Evolutionary conservation across 371 early-diverging fungal species (phyloP), one percentile per base, ranked within the genome.

Genomic region (Mucor lusitanicus): DNA sequence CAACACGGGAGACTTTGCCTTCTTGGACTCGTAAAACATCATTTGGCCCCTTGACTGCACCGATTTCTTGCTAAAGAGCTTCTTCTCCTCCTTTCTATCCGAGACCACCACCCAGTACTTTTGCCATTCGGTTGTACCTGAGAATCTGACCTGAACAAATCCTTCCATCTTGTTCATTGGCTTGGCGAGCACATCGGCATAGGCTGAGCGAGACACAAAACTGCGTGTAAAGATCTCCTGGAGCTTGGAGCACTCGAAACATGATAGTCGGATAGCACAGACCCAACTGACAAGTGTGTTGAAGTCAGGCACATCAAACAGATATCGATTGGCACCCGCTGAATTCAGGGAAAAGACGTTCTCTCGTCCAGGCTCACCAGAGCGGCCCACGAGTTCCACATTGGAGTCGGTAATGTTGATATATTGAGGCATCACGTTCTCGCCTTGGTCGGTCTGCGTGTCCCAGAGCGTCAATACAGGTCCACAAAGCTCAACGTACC

Each of bases 201-300:
- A 75, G 4, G 67, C 72, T 30, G 76, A 72, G 23, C 69, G 79
- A 35, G 76, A 75, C 37, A 91, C 46, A 21, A 89, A 68, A 6
- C 77, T 80, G 7, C 82, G 75, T 13, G 92, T 88, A 59, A 88
- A 91, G 59, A 85, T 81, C 64, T 91, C 90, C 46, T 90, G 87
- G 5, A 92, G 69, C 67, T 83, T 81, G 8, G 85, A 74, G 15
- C 79, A 79, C 69, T 92, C 92, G 39, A 83, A 92, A 61, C 88
- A 87, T 35, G 90, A 83, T 21, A 92, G 78, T 3, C 91, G 86
- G 59, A 92, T 78, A 9, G 90, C 88, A 40, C 82, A 80, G n/a
- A 90, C 83, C 91, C 92, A 92, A 15, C 61, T 33, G 12, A 63
- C 33, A 19, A 71, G 35, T 21, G 56, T 53, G 17, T 72, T 62